These are phyloP conservation scores for Ustilago lituana DNA, from an alignment of 1,284 basidiomycete genomes.

Conservation along the genomic window DNA sequence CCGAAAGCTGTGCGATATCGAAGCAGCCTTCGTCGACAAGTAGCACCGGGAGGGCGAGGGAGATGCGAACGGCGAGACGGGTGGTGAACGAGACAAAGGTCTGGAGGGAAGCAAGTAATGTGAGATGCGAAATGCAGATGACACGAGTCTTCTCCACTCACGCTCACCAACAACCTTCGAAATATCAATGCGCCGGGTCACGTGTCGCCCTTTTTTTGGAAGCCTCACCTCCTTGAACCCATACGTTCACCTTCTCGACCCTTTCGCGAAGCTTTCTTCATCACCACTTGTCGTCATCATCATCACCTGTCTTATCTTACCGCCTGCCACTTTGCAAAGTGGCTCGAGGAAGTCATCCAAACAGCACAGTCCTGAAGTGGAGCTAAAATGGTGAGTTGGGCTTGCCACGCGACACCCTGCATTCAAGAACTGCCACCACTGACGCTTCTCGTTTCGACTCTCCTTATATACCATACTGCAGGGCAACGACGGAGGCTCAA, in stretches of 20 bases:
- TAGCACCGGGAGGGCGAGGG: too few species aligned
- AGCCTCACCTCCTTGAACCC: constrained; percentile 13
- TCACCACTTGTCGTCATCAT: neutral
- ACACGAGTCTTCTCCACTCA: constrained; percentile 23
- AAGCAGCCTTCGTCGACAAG: neutral
- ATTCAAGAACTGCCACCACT: constrained; percentile 1
- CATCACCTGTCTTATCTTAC: constrained; percentile 1
- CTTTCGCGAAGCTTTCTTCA: too few species aligned
- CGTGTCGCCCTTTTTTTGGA: constrained; percentile 23
- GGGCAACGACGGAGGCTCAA: constrained; percentile 66
- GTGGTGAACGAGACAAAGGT: constrained; percentile 12
- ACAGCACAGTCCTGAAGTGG: too few species aligned
- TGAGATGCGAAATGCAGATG: constrained; percentile 1
- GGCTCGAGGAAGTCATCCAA: too few species aligned
- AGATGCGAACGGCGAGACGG: neutral
- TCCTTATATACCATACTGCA: constrained; percentile 9
- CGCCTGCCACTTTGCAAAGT: too few species aligned
- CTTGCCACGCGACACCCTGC: neutral
- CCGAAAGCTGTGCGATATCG: constrained; percentile 2
- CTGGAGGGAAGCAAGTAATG: neutral
- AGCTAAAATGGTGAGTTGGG: constrained; percentile 8
- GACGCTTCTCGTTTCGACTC: neutral
- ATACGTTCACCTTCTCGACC: too few species aligned
- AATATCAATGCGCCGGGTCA: constrained; percentile 18
- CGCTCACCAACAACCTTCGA: neutral